These are phyloP conservation scores for Ophiocordyceps camponoti-floridani DNA, from an alignment of 2,329 filamentous ascomycete species.

Conservation along the genomic window DNA sequence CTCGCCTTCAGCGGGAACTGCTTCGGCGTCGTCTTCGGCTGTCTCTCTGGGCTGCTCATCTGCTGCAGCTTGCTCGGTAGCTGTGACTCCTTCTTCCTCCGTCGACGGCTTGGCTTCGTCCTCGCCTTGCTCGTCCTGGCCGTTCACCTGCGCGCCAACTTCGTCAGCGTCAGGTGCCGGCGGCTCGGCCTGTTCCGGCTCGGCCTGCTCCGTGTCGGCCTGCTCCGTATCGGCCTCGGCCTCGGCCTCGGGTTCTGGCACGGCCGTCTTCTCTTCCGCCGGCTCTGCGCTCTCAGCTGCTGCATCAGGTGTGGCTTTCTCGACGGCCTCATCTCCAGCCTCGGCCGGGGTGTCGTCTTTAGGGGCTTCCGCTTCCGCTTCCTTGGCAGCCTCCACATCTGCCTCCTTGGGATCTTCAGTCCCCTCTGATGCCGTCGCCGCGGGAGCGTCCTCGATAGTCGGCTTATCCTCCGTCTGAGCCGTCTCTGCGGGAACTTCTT, in stretches of 20 bases:
- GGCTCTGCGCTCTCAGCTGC: neutral
- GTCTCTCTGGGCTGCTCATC: neutral
- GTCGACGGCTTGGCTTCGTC: neutral
- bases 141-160: neutral
- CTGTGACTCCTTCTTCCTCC: neutral
- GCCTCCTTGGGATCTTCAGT: neutral
- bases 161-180: neutral
- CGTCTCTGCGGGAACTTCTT: too few species aligned
- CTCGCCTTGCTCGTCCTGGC: neutral
- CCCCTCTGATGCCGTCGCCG: too few species aligned
- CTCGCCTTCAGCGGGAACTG: neutral
- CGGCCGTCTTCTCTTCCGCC: neutral
- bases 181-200: conserved; percentile 1
- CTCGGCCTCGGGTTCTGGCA: neutral
- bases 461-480: neutral
- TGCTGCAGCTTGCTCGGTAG: neutral
- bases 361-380: conserved; percentile 2
- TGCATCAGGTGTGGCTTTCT: neutral
- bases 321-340: neutral
- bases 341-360: conserved; percentile 1
- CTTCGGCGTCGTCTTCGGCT: conserved; percentile 1
- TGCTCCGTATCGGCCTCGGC: conserved; percentile 1
- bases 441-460: neutral
- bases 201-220: neutral
- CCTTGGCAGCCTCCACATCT: neutral